Percentiles rank a stretch among this genome's conserved stretches.
These are phyloP conservation scores for Fusarium mangiferae DNA, from an alignment of 2,329 filamentous ascomycete species.

Conservation along the genomic window DNA sequence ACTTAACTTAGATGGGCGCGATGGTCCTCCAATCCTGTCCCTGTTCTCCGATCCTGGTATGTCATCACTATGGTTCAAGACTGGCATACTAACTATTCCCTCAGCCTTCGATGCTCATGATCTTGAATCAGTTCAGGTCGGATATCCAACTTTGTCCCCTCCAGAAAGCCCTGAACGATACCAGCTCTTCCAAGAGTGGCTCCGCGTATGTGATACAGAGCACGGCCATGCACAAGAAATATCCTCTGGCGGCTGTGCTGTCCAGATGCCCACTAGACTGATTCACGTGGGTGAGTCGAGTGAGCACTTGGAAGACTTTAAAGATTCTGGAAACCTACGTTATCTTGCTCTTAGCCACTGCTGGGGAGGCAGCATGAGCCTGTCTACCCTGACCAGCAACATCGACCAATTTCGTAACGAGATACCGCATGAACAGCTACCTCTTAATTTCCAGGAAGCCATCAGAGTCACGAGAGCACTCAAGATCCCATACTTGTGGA, in stretches of 20 bases:
- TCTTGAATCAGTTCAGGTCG: background rate
- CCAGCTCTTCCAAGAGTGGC: background rate
- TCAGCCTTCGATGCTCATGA: background rate
- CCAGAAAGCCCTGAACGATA: background rate
- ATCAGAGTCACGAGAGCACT: background rate
- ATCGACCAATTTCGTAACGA: background rate
- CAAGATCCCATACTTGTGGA: slow-evolving; percentile 3
- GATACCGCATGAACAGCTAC: background rate
- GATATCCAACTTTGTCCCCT: background rate
- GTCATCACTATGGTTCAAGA: background rate
- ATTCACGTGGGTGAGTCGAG: background rate
- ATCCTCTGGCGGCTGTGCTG: background rate
- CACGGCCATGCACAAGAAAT: background rate
- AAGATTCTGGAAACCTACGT: background rate
- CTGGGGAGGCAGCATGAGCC: slow-evolving; percentile 1
- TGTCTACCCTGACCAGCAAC: background rate
- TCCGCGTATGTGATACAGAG: background rate
- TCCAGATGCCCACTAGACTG: background rate
- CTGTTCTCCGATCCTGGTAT: background rate
- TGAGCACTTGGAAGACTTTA: background rate
- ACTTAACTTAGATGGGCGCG: background rate
- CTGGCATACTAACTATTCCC: accelerated
- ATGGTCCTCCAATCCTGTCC: background rate
- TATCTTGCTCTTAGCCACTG: slow-evolving; percentile 13
- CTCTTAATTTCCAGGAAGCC: slow-evolving; percentile 13